Percentiles rank a stretch among this genome's conserved stretches.
These are phyloP conservation scores for Aureobasidium vineae DNA, from an alignment of 2,329 filamentous ascomycete genomes.

Conservation along the genomic window DNA sequence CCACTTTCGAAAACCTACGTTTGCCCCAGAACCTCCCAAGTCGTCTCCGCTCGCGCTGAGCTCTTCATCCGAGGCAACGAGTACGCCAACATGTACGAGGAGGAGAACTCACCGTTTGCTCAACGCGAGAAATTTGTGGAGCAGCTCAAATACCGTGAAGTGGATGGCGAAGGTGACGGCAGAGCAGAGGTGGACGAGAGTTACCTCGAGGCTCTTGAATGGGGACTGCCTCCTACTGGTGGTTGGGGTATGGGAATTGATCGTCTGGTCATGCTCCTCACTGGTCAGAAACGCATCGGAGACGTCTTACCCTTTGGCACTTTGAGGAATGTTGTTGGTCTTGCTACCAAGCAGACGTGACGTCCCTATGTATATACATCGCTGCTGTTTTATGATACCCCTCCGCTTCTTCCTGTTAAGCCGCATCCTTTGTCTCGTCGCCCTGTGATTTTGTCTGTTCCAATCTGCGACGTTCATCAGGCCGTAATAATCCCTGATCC, in stretches of 20 bases:
- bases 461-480: neutral
- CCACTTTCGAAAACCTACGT: slow-evolving; percentile 85
- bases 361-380: neutral
- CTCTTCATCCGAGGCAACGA: slow-evolving; percentile 62
- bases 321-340: slow-evolving; percentile 59
- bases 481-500: neutral
- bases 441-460: neutral
- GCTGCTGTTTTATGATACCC: slow-evolving; percentile 14
- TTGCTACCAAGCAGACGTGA: slow-evolving; percentile 29
- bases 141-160: slow-evolving; percentile 46
- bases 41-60: slow-evolving; percentile 40
- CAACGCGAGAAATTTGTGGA: slow-evolving; percentile 79
- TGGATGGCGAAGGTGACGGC: slow-evolving; percentile 48
- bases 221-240: slow-evolving; percentile 89
- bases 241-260: slow-evolving; percentile 97
- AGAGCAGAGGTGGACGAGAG: slow-evolving; percentile 65
- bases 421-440: neutral
- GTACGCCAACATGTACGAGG: slow-evolving; percentile 95
- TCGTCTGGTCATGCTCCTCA: slow-evolving; percentile 85
- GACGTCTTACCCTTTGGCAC: slow-evolving; percentile 90
- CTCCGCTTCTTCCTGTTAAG: neutral
- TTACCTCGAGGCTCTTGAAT: slow-evolving; percentile 81
- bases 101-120: slow-evolving; percentile 88
- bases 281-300: slow-evolving; percentile 72
- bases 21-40: slow-evolving; percentile 64